Evolutionary conservation across 2,329 filamentous ascomycete genomes (phyloP).

Genomic region (Didymella pinodella): DNA sequence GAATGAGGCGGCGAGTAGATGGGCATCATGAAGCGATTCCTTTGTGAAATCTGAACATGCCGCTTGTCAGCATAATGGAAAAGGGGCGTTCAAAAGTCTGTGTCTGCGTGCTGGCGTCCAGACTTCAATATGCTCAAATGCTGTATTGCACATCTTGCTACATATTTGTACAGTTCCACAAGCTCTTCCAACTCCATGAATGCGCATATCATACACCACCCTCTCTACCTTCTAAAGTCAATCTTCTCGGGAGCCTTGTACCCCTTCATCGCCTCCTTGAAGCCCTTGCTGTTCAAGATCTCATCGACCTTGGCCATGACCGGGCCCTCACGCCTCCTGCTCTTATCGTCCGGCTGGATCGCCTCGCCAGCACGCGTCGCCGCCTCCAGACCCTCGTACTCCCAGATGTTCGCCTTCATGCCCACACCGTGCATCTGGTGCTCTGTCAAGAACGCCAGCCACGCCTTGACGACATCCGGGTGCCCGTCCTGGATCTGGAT

Average conservation of each 20-base stretch:
- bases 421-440: conserved; percentile 95
- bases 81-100: neutral
- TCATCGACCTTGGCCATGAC: conserved; percentile 49
- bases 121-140: neutral
- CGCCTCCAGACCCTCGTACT: conserved; percentile 72
- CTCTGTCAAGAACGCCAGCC: conserved; percentile 91
- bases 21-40: too few species aligned
- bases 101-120: too few species aligned
- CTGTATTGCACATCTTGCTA: conserved; percentile 10
- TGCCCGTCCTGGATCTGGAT: conserved; percentile 94
- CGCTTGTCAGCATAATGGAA: neutral
- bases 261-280: conserved; percentile 45
- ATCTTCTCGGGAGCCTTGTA: conserved; percentile 28
- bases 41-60: neutral
- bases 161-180: conserved; percentile 18
- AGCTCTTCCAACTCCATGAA: neutral
- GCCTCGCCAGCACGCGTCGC: conserved; percentile 42
- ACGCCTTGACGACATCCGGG: conserved; percentile 85
- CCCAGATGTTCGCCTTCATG: conserved; percentile 98
- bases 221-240: conserved; percentile 34
- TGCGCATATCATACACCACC: conserved; percentile 11
- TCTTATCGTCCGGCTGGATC: conserved; percentile 37
- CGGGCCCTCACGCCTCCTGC: conserved; percentile 41
- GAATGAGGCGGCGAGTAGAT: too few species aligned
- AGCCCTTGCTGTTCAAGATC: conserved; percentile 42